Conservation (phyloP, 1,139 yeast genomes). For the Hyphopichia wangnamkhiaoensis region DNA sequence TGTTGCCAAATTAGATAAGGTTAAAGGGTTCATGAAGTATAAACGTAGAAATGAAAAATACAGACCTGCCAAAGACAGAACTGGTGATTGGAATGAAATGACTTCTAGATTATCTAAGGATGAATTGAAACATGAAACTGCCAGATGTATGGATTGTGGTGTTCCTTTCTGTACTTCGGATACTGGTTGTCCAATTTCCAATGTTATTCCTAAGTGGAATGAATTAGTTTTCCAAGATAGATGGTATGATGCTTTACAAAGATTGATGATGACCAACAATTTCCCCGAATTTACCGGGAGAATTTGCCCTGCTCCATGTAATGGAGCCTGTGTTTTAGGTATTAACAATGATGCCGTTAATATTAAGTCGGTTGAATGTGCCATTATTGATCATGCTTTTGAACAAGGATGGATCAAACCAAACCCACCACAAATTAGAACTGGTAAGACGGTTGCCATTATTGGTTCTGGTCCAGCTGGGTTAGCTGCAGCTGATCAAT, state of each 20-base stretch:
- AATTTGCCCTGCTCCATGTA: slow-evolving; percentile 99
- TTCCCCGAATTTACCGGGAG: slow-evolving; percentile 99
- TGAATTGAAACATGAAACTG: slow-evolving; percentile 88
- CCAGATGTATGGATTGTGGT: slow-evolving; percentile 99
- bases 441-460: slow-evolving; percentile 82
- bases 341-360: slow-evolving; percentile 95
- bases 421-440: slow-evolving; percentile 71
- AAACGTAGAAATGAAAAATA: slow-evolving; percentile 86
- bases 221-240: slow-evolving; percentile 93
- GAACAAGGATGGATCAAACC: slow-evolving; percentile 97
- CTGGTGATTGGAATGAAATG: slow-evolving; percentile 92
- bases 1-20: slow-evolving; percentile 70
- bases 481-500: slow-evolving; percentile 93
- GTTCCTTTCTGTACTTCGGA: slow-evolving; percentile 98
- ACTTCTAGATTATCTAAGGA: slow-evolving; percentile 79
- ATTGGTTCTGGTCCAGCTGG: slow-evolving; percentile 99
- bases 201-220: slow-evolving; percentile 97
- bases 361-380: slow-evolving; percentile 93
- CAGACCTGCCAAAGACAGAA: slow-evolving; percentile 74
- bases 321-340: slow-evolving; percentile 96
- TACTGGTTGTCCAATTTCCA: slow-evolving; percentile 97
- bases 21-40: slow-evolving; percentile 91
- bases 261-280: slow-evolving; percentile 93
- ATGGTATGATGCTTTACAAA: slow-evolving; percentile 92
- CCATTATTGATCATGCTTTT: slow-evolving; percentile 94